Conservation (phyloP, 352 stramenopile genomes). For the Phytophthora colocasiae region DNA sequence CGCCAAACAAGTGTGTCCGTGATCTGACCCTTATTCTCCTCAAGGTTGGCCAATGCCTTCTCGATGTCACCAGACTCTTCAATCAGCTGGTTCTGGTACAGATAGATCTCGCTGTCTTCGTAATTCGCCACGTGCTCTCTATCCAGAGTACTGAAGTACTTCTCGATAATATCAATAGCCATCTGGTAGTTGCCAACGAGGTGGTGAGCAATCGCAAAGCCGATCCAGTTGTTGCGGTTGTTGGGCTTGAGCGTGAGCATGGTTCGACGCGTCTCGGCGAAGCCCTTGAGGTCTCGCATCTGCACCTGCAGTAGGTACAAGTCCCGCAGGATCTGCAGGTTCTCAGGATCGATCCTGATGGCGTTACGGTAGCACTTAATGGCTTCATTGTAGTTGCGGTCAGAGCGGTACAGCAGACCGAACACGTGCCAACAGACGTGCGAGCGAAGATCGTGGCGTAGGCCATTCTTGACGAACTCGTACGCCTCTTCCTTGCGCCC, state of each 20-base stretch:
- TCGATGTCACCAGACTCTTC: slow-evolving; percentile 90
- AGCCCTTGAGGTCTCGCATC: slow-evolving; percentile 92
- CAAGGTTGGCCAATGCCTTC: slow-evolving; percentile 87
- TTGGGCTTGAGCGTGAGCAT: slow-evolving; percentile 96
- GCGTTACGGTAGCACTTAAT: slow-evolving; percentile 99
- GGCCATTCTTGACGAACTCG: slow-evolving; percentile 95
- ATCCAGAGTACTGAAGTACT: slow-evolving; percentile 93
- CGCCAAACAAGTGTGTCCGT: slow-evolving; percentile 80
- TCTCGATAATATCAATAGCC: slow-evolving; percentile 96
- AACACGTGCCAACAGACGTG: slow-evolving; percentile 99
- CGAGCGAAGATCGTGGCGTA: slow-evolving; percentile 93
- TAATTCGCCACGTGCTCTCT: slow-evolving; percentile 75
- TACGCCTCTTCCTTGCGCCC: slow-evolving; percentile 96
- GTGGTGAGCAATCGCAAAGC: slow-evolving; percentile 97
- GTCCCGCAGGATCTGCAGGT: slow-evolving; percentile 98
- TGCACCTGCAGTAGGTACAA: slow-evolving; percentile 96
- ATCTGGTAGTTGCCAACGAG: slow-evolving; percentile 92
- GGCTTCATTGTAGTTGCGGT: slow-evolving; percentile 97
- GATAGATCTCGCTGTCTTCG: slow-evolving; percentile 96
- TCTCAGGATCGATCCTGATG: slow-evolving; percentile 96
- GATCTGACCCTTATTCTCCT: slow-evolving; percentile 78
- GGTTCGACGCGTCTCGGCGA: slow-evolving; percentile 93
- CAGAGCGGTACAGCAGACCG: slow-evolving; percentile 95
- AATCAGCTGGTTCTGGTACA: slow-evolving; percentile 96
- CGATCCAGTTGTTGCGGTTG: slow-evolving; percentile 97